phyloP scores from a whole-genome alignment of 305 asterid species.

The Solanum hybrid region DNA sequence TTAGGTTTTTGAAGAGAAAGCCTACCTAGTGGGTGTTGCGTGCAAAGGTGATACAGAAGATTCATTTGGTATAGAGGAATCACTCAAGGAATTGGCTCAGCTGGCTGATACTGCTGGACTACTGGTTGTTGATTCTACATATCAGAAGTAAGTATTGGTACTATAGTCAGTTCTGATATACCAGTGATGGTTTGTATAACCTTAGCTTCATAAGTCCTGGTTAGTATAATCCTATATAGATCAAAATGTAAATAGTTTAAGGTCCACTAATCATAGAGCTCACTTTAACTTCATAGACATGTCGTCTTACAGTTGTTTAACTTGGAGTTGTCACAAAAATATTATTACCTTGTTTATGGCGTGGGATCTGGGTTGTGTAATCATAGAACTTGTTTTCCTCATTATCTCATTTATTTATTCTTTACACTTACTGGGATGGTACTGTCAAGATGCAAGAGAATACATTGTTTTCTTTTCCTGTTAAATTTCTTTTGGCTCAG shows the following conservation, averaged over 20 bases:
- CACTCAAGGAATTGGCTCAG: slow-evolving; percentile 78
- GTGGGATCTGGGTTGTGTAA: neutral
- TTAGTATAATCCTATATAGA: neutral
- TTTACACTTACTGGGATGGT: neutral
- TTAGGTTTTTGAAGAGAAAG: slow-evolving; percentile 87
- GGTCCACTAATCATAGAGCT: neutral
- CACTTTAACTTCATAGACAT: neutral
- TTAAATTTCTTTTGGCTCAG: neutral
- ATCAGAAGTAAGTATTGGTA: slow-evolving; percentile 54
- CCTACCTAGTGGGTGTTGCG: slow-evolving; percentile 76
- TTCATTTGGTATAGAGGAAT: slow-evolving; percentile 69
- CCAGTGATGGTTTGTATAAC: neutral
- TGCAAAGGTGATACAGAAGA: slow-evolving; percentile 49
- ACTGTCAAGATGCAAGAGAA: neutral
- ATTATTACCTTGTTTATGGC: neutral
- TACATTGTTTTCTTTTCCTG: neutral
- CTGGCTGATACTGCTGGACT: slow-evolving; percentile 97
- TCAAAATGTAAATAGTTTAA: neutral
- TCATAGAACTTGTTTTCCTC: neutral
- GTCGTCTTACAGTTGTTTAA: neutral
- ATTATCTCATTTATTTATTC: neutral
- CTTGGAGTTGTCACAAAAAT: neutral
- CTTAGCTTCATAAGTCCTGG: neutral
- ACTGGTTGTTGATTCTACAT: slow-evolving; percentile 73
- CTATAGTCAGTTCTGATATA: neutral